Conservation (phyloP, 371 early-diverging fungal genomes). For the Mortierella sp. region DNA sequence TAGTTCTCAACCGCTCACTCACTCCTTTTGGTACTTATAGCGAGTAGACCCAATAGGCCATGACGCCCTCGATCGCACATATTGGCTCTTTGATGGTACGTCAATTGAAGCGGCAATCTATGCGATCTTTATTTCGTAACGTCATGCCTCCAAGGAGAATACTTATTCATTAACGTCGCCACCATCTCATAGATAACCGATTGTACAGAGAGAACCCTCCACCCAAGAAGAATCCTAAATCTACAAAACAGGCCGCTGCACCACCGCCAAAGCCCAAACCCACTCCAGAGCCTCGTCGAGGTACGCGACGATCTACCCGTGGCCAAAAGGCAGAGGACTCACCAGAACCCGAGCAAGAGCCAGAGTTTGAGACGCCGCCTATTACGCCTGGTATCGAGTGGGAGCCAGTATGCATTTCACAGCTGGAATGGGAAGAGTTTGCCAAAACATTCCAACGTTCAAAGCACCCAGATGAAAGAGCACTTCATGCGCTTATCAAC, state of each 20-base stretch:
- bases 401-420: conserved; percentile 64
- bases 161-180: neutral
- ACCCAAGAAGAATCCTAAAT: conserved; percentile 50
- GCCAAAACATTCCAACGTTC: conserved; percentile 66
- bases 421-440: conserved; percentile 73
- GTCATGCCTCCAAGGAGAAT: neutral
- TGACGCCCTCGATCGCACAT: conserved; percentile 75
- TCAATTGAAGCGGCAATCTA: neutral
- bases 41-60: conserved; percentile 81
- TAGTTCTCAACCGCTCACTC: neutral
- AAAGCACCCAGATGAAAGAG: conserved; percentile 68
- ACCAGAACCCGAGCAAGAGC: conserved; percentile 27
- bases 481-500: conserved; percentile 64
- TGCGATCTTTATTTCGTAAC: neutral
- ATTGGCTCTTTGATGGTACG: conserved; percentile 85
- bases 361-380: conserved; percentile 33
- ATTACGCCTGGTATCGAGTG: conserved; percentile 56
- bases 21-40: conserved; percentile 45
- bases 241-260: conserved; percentile 41
- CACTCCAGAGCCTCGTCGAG: conserved; percentile 44
- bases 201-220: conserved; percentile 70
- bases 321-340: conserved; percentile 42
- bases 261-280: conserved; percentile 29
- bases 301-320: conserved; percentile 44
- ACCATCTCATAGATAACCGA: conserved; percentile 70